Conservation (phyloP, 1,284 basidiomycete species). For the Heterobasidion parviporum region DNA sequence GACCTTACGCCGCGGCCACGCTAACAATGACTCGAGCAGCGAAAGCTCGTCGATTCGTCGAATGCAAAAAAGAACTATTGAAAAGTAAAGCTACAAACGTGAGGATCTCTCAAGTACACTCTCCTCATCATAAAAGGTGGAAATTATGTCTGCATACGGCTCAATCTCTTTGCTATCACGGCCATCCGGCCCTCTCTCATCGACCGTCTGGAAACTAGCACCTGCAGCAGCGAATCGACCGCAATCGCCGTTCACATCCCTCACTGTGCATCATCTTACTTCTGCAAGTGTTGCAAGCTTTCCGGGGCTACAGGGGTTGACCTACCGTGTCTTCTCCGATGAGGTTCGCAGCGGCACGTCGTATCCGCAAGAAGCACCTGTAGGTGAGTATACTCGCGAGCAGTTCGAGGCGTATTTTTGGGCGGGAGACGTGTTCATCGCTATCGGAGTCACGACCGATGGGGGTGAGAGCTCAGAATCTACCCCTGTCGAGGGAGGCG, state of each 20-base stretch:
- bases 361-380: conserved; percentile 68
- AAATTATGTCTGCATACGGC: conserved; percentile 25
- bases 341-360: conserved; percentile 73
- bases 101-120: too few relatives aligned
- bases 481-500: conserved; percentile 17
- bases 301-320: conserved; percentile 49
- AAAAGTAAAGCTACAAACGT: background rate
- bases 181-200: conserved; percentile 11
- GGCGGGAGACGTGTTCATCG: conserved; percentile 69
- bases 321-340: conserved; percentile 59
- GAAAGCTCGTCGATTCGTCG: background rate
- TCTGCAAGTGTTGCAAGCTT: conserved; percentile 33
- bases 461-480: conserved; percentile 11
- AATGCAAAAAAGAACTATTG: background rate
- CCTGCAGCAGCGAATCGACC: conserved; percentile 2
- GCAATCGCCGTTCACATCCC: conserved; percentile 10
- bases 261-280: conserved; percentile 61
- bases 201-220: conserved; percentile 18
- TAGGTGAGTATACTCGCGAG: conserved; percentile 37
- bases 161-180: conserved; percentile 11
- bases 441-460: conserved; percentile 33
- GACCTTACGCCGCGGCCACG: too few relatives aligned
- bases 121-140: too few relatives aligned
- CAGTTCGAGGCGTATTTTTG: conserved; percentile 72
- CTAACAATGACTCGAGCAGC: background rate